These are phyloP conservation scores for Didymellaceae sp. DNA, from an alignment of 2,329 filamentous ascomycete genomes.

Conservation along the genomic window DNA sequence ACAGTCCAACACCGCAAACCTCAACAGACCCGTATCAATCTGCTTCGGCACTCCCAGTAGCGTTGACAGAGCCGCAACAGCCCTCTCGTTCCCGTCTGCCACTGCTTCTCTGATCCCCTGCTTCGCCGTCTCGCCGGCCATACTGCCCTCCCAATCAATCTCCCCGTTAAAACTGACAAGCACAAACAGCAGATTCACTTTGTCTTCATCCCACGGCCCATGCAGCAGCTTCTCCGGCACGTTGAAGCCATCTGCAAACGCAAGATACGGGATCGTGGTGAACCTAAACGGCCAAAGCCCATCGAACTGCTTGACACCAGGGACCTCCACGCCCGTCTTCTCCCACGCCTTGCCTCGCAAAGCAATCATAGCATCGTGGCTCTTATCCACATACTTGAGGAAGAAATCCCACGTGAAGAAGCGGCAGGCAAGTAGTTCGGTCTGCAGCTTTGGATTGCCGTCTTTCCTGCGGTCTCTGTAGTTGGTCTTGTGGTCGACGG, in stretches of 20 bases:
- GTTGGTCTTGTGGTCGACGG: constrained; percentile 39
- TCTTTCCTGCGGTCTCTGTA: constrained; percentile 29
- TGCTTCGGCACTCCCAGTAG: constrained; percentile 39
- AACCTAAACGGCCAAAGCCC: constrained; percentile 42
- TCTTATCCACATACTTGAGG: constrained; percentile 38
- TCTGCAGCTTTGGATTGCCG: constrained; percentile 34
- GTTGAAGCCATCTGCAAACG: constrained; percentile 39
- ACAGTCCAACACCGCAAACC: constrained; percentile 40
- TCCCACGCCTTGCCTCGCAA: constrained; percentile 42
- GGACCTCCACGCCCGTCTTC: constrained; percentile 34
- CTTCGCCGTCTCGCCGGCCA: constrained; percentile 45
- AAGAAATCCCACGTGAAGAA: constrained; percentile 50
- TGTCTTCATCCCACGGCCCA: constrained; percentile 42
- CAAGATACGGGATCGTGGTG: constrained; percentile 38
- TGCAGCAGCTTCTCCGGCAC: constrained; percentile 48
- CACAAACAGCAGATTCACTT: constrained; percentile 42
- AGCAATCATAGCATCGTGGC: constrained; percentile 37
- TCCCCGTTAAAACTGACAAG: constrained; percentile 43
- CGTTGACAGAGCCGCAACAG: constrained; percentile 43
- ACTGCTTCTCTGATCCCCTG: constrained; percentile 40
- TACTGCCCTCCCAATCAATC: constrained; percentile 44
- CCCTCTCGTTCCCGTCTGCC: constrained; percentile 34
- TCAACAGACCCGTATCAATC: constrained; percentile 38
- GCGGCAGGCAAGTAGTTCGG: constrained; percentile 37
- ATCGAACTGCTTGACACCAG: constrained; percentile 32